phyloP scores from a whole-genome alignment of 768 basidiomycete genomes.

The Naematelia aurantialba region DNA sequence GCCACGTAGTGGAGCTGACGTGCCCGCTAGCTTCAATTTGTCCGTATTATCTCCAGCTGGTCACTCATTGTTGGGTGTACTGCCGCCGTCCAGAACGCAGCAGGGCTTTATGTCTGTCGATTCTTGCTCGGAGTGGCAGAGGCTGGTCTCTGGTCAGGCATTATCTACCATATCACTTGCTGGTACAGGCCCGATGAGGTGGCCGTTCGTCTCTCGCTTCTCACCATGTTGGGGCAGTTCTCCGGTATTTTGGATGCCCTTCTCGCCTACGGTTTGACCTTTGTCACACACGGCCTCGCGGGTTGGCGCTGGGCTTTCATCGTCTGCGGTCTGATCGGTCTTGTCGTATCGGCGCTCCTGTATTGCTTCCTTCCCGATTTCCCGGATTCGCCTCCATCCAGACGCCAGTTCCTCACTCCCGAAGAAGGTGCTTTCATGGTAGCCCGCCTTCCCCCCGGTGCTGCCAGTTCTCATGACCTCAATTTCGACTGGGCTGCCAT shows the following conservation, averaged over 20 bases:
- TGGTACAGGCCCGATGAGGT: slow-evolving; percentile 38
- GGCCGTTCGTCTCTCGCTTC: slow-evolving; percentile 18
- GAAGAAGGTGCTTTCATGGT: slow-evolving; percentile 28
- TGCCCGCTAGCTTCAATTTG: slow-evolving; percentile 15
- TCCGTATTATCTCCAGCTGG: slow-evolving; percentile 20
- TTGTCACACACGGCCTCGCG: slow-evolving; percentile 18
- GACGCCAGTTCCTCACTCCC: slow-evolving; percentile 31
- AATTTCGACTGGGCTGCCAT: slow-evolving; percentile 25
- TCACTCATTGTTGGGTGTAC: slow-evolving; percentile 16
- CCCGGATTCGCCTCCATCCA: slow-evolving; percentile 16
- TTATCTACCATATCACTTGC: slow-evolving; percentile 22
- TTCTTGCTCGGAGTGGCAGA: slow-evolving; percentile 25
- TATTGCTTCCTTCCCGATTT: slow-evolving; percentile 20
- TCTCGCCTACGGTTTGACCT: slow-evolving; percentile 27
- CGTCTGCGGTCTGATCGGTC: slow-evolving; percentile 13
- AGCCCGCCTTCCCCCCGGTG: slow-evolving; percentile 28
- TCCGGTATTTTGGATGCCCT: slow-evolving; percentile 28
- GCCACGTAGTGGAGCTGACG: background rate
- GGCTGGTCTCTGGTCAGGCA: slow-evolving; percentile 33
- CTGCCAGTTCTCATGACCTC: slow-evolving; percentile 19
- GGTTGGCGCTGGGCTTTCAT: slow-evolving; percentile 31
- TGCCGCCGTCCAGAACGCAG: slow-evolving; percentile 15
- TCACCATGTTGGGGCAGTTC: slow-evolving; percentile 18
- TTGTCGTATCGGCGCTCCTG: slow-evolving; percentile 6
- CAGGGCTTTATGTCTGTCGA: slow-evolving; percentile 16